Base-by-base conservation (phyloP, 75 land plant species). In the Selaginella tamariscina region DNA sequence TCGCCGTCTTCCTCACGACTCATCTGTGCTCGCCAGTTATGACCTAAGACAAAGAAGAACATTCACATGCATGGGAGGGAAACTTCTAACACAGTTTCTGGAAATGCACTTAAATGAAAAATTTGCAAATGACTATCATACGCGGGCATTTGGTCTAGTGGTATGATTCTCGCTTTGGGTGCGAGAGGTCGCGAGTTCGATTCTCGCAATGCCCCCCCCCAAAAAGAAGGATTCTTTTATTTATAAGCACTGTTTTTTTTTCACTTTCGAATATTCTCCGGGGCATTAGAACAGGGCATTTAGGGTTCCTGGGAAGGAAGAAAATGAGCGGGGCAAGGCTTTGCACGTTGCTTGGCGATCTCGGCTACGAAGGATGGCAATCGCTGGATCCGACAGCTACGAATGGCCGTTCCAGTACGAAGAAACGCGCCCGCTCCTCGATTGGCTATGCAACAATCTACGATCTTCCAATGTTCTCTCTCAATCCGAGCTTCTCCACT, bases 81-180 rank as follows among this genome's bases (percentile, higher is more conserved):
- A n/a, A n/a, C n/a, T n/a, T n/a, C n/a, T n/a, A n/a, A n/a, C n/a
- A n/a, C n/a, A n/a, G n/a, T n/a, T n/a, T n/a, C n/a, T n/a, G n/a
- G n/a, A n/a, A n/a, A n/a, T n/a, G n/a, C n/a, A n/a, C n/a, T n/a
- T n/a, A n/a, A n/a, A n/a, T n/a, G n/a, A n/a, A n/a, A n/a, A n/a
- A n/a, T n/a, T n/a, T n/a, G n/a, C n/a, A n/a, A n/a, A n/a, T n/a
- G n/a, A n/a, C n/a, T n/a, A n/a, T n/a, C n/a, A n/a, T n/a, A n/a
- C n/a, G n/a, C n/a, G 72, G 72, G 72, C 72, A 70, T 82, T 83
- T 88, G 92, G 88, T 88, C 92, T 88, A 85, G 88, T 88, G 88
- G 86, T 88, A 88, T 88, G 92, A 88, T 88, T 88, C 92, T 85
- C 92, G 92, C 92, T 88, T 88, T 85, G 92, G 92, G 92, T 88